Evolutionary conservation across 441 rosid species (phyloP).

Genomic region (Adansonia gregorii): DNA sequence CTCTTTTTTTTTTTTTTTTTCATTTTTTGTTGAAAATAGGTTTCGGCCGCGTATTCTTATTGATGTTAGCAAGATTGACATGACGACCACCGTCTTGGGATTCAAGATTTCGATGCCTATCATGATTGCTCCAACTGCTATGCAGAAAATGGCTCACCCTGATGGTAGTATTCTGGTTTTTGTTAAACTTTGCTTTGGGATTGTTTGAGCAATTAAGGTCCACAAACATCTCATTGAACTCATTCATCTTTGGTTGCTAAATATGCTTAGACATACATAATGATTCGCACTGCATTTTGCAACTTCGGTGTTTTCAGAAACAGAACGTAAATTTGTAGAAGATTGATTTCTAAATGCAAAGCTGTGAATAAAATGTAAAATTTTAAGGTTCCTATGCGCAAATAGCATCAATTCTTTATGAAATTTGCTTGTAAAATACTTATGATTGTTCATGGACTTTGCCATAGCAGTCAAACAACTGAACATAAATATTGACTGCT

Average conservation of each 20-base stretch:
- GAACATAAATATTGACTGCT: neutral
- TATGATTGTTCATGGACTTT: neutral
- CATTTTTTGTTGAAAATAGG: conserved; percentile 45
- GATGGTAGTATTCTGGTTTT: conserved; percentile 53
- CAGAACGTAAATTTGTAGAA: neutral
- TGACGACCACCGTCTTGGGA: conserved; percentile 74
- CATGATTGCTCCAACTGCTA: conserved; percentile 95
- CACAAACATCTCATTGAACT: neutral
- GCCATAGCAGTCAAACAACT: neutral
- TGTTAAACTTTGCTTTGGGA: neutral
- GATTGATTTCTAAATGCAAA: neutral
- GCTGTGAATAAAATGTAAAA: neutral
- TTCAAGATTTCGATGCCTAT: conserved; percentile 96
- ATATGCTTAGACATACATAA: neutral
- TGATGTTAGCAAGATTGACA: conserved; percentile 86
- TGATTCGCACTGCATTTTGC: neutral
- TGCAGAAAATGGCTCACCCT: conserved; percentile 99
- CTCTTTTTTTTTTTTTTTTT: neutral
- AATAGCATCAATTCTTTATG: neutral
- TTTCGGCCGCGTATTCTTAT: conserved; percentile 91
- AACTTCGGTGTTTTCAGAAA: neutral
- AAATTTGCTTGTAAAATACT: neutral
- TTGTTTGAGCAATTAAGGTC: neutral
- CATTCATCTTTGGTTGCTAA: neutral
- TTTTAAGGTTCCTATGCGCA: neutral